Evolutionary conservation across 352 stramenopile species (phyloP).

Genomic region (Albugo laibachii): DNA sequence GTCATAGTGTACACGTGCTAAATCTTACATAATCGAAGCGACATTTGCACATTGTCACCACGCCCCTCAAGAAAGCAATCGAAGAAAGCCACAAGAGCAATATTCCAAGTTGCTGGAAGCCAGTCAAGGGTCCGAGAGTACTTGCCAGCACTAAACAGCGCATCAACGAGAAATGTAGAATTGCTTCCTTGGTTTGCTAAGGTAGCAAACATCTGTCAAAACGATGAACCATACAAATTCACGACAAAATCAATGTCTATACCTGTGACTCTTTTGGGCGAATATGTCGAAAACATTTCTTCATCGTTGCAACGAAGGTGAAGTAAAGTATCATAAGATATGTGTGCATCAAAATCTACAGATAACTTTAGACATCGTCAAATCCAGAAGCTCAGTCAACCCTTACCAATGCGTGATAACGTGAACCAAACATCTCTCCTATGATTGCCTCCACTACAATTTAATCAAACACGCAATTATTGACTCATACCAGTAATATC

Average conservation of each 20-base stretch:
- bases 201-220: background rate
- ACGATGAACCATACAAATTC: background rate
- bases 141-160: conserved; percentile 47
- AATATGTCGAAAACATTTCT: conserved; percentile 21
- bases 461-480: too few relatives aligned
- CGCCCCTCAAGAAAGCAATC: conserved; percentile 31
- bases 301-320: conserved; percentile 27
- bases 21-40: conserved; percentile 32
- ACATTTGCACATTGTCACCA: conserved; percentile 33
- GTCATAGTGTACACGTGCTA: too few relatives aligned
- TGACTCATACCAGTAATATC: too few relatives aligned
- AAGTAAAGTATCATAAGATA: conserved; percentile 51
- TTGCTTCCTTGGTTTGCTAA: conserved; percentile 59
- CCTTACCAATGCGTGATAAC: too few relatives aligned
- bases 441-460: too few relatives aligned
- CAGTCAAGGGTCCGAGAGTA: conserved; percentile 25
- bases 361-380: background rate
- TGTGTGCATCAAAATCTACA: conserved; percentile 49
- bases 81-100: conserved; percentile 47
- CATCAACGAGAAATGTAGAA: conserved; percentile 57
- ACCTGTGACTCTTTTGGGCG: conserved; percentile 34
- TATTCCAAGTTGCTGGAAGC: conserved; percentile 17
- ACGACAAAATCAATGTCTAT: background rate
- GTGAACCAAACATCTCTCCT: too few relatives aligned
- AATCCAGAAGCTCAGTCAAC: too few relatives aligned